Evolutionary conservation across 2,329 filamentous ascomycete genomes (phyloP), one percentile per base, ranked within the genome.

Genomic region (Aspergillus transmontanensis): DNA sequence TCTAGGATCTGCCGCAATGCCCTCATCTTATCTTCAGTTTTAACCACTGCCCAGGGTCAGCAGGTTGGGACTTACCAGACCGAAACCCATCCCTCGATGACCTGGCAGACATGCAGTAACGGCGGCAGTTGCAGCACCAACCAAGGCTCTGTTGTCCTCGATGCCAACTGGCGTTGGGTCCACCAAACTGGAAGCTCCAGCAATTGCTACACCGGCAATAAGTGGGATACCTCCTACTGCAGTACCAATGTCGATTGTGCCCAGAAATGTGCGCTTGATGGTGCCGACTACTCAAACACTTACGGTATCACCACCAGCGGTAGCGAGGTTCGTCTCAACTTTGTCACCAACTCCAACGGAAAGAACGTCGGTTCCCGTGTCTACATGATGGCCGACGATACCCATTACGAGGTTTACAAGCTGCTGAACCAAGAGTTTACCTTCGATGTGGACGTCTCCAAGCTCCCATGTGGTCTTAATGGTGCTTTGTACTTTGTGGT

Each of bases 361-460:
- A 69, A 68, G 62, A 82, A 81, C 65, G 69, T 82, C 53, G 79
- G 79, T 41, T 81, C 86, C 60, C 85, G 89, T 69, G 78, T 89
- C 50, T 92, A 90, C 75, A 82, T 91, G 66, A 85, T 91, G 80
- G 83, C 85, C 69, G 79, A 82, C 58, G 85, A 88, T 51, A 81
- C 80, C 68, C 85, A 84, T 63, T 92, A 92, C 77, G 79, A 90
- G 79, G 83, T 85, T 73, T 88, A 91, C 79, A 83, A 86, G 63
- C 81, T 91, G 62, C 81, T 87, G 59, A 87, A 87, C 77, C 84
- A 89, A 72, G 89, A 92, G 76, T 88, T 92, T 78, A 89, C 87
- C 60, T 90, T 92, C 65, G 89, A 91, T 60, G 89, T 91, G 30
- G 89, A 92, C 73, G 86, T 90, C 51, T 90, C 88, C 46, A 84